Percentiles rank a stretch among this genome's conserved stretches.
Conservation (phyloP, 768 basidiomycete genomes). For the Suillus tomentosus region DNA sequence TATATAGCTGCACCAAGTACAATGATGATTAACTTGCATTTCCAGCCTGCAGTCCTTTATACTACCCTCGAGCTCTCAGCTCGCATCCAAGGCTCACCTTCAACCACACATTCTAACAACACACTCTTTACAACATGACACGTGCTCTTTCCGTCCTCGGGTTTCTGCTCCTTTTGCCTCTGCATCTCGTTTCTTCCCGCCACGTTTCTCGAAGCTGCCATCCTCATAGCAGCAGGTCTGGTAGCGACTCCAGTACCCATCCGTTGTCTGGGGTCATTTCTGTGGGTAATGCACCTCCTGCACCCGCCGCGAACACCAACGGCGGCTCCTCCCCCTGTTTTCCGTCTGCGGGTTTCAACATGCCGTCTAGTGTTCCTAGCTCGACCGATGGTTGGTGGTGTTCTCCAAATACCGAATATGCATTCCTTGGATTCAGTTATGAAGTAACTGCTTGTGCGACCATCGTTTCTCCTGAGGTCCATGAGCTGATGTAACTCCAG, state of each 20-base stretch:
- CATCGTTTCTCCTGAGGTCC: not conserved
- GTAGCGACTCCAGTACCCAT: not conserved
- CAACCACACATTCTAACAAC: not conserved
- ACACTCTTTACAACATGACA: slow-evolving; percentile 18
- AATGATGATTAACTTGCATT: not conserved
- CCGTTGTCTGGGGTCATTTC: not conserved
- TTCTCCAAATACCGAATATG: slow-evolving; percentile 61
- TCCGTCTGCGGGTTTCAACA: slow-evolving; percentile 48
- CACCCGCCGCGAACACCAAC: not conserved
- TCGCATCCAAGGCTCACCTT: not conserved
- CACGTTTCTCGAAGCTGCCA: slow-evolving; percentile 20
- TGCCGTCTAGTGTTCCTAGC: slow-evolving; percentile 51
- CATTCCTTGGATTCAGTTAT: slow-evolving; percentile 78
- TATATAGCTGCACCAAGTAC: not conserved
- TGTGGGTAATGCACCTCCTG: not conserved
- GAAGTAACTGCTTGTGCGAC: slow-evolving; percentile 64
- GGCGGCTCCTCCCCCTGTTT: slow-evolving; percentile 31
- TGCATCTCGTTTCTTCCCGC: slow-evolving; percentile 14
- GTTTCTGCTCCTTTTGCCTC: slow-evolving; percentile 17
- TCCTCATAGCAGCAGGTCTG: slow-evolving; percentile 1
- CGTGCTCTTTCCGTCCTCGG: slow-evolving; percentile 5
- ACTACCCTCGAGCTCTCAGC: not conserved
- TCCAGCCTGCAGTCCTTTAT: not conserved
- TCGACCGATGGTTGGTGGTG: slow-evolving; percentile 67
- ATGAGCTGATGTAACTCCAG: slow-evolving; percentile 34